Percentiles rank a stretch among this genome's conserved stretches.
Conservation (phyloP, 768 basidiomycete species). For the Leccinum subgranulosum region DNA sequence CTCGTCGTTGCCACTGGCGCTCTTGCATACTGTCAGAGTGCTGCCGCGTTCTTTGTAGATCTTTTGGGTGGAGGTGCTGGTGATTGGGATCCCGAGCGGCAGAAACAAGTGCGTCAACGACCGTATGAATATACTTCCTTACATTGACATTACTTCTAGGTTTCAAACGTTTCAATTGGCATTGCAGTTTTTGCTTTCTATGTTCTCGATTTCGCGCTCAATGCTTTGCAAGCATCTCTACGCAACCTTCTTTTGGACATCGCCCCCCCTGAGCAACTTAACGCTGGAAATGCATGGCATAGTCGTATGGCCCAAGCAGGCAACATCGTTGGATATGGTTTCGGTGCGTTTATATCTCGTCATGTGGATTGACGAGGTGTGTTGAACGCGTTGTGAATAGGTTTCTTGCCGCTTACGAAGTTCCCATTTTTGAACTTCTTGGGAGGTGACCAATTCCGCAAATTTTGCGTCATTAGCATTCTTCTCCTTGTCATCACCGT, state of each 20-base stretch:
- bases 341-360: slow-evolving; percentile 50
- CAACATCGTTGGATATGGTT: slow-evolving; percentile 91
- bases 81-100: slow-evolving; percentile 82
- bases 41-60: slow-evolving; percentile 76
- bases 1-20: slow-evolving; percentile 74
- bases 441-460: slow-evolving; percentile 93
- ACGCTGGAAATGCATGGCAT: slow-evolving; percentile 97
- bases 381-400: slow-evolving; percentile 34
- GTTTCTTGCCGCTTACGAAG: slow-evolving; percentile 83
- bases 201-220: slow-evolving; percentile 94
- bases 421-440: slow-evolving; percentile 75
- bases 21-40: slow-evolving; percentile 77
- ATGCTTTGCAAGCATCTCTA: slow-evolving; percentile 90
- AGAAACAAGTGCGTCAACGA: slow-evolving; percentile 47
- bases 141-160: slow-evolving; percentile 37
- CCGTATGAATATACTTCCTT: neutral
- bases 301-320: slow-evolving; percentile 96
- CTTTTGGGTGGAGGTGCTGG: slow-evolving; percentile 70
- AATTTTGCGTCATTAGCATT: slow-evolving; percentile 88
- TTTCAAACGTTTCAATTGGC: slow-evolving; percentile 67
- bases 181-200: slow-evolving; percentile 92
- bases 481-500: slow-evolving; percentile 77
- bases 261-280: slow-evolving; percentile 84
- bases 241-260: slow-evolving; percentile 93
- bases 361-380: neutral